Conservation (phyloP, 352 stramenopile species). For the Pythium coloratum region DNA sequence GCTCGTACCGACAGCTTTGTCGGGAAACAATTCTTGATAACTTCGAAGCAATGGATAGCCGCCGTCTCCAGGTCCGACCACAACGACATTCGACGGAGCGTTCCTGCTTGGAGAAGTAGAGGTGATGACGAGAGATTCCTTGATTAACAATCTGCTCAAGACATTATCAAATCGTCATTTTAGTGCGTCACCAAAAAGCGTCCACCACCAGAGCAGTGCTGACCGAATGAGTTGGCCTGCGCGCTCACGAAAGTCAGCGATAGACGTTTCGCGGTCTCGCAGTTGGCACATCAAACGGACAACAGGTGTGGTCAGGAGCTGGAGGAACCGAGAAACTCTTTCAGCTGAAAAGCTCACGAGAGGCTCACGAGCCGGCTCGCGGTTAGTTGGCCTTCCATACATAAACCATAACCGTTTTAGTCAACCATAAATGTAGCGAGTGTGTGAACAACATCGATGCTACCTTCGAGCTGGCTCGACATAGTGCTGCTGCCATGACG, state of each 20-base stretch:
- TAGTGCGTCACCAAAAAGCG: neutral
- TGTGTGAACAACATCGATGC: neutral
- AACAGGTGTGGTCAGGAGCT: neutral
- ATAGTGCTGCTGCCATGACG: neutral
- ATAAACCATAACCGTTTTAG: neutral
- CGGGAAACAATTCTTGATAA: conserved; percentile 12
- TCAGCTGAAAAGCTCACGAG: neutral
- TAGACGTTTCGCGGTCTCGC: neutral
- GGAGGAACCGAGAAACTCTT: neutral
- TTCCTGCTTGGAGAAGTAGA: neutral
- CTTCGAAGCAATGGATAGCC: conserved; percentile 7
- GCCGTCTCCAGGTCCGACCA: conserved; percentile 7
- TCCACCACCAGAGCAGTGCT: neutral
- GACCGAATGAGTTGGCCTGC: conserved; percentile 12
- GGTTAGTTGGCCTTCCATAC: neutral
- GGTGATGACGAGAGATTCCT: neutral
- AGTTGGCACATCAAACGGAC: neutral
- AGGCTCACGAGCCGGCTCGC: neutral
- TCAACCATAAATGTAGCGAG: neutral
- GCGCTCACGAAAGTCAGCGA: neutral
- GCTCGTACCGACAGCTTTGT: conserved; percentile 9
- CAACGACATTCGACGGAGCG: neutral
- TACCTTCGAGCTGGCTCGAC: neutral
- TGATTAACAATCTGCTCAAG: neutral
- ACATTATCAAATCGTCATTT: neutral